Evolutionary conservation across 176 grass and related monocot species (phyloP).

Genomic region (Eleusine coracana): DNA sequence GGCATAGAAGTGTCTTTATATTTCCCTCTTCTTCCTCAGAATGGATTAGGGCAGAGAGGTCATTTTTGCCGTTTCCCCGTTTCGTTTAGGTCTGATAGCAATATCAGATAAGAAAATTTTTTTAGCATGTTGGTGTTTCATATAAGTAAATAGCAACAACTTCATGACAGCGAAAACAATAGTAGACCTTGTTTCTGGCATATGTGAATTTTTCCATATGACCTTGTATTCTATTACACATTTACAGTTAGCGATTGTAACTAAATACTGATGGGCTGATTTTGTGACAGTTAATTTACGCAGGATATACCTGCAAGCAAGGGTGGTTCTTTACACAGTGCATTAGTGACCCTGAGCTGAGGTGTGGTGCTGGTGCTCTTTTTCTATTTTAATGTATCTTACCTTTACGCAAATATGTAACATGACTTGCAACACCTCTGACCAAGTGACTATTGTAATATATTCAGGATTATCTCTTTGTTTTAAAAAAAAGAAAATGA

Average conservation of each 20-base stretch:
- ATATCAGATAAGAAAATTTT: not conserved
- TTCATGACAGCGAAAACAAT: not conserved
- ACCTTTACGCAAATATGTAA: not conserved
- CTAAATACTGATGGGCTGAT: conserved; percentile 63
- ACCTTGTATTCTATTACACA: not conserved
- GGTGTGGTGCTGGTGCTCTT: conserved; percentile 36
- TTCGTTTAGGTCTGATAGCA: not conserved
- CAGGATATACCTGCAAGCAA: conserved; percentile 97
- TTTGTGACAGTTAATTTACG: conserved; percentile 96
- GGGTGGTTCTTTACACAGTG: conserved; percentile 99
- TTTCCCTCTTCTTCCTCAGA: not conserved
- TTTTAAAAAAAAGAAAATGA: conserved; percentile 1
- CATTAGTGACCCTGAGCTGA: conserved; percentile 80
- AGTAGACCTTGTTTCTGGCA: conserved; percentile 9
- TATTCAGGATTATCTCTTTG: not conserved
- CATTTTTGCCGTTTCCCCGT: not conserved
- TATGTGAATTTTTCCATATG: conserved; percentile 10
- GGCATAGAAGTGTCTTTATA: not conserved
- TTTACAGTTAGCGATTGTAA: conserved; percentile 21
- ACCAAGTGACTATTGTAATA: conserved; percentile 9
- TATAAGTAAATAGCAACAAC: not conserved
- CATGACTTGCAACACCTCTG: not conserved
- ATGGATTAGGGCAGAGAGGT: not conserved
- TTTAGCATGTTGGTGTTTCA: not conserved
- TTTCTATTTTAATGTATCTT: conserved; percentile 18